These are phyloP conservation scores for Mycena olivaceomarginata DNA, from an alignment of 768 basidiomycete species.

Conservation along the genomic window DNA sequence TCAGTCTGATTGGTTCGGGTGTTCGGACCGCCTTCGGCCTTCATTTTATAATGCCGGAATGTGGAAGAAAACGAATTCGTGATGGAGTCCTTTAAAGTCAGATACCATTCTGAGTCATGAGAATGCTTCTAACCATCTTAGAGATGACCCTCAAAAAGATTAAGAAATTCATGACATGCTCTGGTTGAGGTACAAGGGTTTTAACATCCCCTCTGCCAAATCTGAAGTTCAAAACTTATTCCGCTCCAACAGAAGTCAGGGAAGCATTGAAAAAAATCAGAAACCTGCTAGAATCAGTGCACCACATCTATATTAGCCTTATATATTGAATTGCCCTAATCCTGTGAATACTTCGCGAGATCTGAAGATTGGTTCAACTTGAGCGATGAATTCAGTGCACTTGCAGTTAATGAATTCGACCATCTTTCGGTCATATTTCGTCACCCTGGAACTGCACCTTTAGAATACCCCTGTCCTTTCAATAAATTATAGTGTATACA, in stretches of 20 bases:
- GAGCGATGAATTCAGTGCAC: background rate
- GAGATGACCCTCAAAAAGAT: background rate
- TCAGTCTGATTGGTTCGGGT: constrained; percentile 8
- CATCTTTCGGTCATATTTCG: background rate
- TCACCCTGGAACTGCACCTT: background rate
- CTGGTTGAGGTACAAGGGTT: background rate
- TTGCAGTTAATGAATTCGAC: background rate
- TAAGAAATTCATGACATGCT: background rate
- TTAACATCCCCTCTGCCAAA: constrained; percentile 6
- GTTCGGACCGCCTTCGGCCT: background rate
- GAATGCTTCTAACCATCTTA: background rate
- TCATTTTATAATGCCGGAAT: constrained; percentile 5
- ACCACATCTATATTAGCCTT: background rate
- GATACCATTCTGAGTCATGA: background rate
- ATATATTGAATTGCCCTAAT: background rate
- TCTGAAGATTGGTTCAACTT: constrained; percentile 1
- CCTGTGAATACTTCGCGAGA: background rate
- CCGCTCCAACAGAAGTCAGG: no score
- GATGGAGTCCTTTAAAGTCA: background rate
- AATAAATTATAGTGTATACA: background rate
- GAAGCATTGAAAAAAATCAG: background rate
- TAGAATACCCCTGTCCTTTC: background rate
- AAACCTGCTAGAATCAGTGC: background rate
- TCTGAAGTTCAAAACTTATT: background rate
- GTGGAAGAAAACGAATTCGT: background rate